Percentiles rank a stretch among this genome's conserved stretches.
phyloP scores from a whole-genome alignment of 257 asterid species.

The Coffea eugenioides region DNA sequence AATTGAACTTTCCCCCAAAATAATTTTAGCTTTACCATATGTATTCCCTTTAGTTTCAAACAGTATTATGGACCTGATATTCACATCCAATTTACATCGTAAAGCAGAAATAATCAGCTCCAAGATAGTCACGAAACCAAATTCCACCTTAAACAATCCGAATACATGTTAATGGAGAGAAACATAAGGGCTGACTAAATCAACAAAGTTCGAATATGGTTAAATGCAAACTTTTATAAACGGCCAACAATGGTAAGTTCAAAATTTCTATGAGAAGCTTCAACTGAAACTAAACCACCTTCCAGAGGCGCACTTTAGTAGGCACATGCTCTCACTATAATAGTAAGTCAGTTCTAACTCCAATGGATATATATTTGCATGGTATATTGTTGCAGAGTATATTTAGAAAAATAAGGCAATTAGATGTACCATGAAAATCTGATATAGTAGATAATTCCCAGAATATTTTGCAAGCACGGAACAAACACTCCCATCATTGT shows the following conservation, averaged over 20 bases:
- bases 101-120: not conserved
- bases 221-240: too few relatives aligned
- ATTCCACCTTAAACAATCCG: not conserved
- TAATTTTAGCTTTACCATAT: not conserved
- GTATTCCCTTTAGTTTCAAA: not conserved
- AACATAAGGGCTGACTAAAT: not conserved
- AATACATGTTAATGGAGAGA: not conserved
- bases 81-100: not conserved
- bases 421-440: slow-evolving; percentile 82
- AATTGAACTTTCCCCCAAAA: not conserved
- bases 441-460: slow-evolving; percentile 96
- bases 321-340: not conserved
- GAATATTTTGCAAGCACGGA: slow-evolving; percentile 93
- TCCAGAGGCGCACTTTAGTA: not conserved
- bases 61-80: not conserved
- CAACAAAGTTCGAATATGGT: not conserved
- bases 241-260: not conserved
- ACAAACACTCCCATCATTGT: slow-evolving; percentile 98
- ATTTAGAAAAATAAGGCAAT: slow-evolving; percentile 4
- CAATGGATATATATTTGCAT: not conserved
- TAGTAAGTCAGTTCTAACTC: not conserved
- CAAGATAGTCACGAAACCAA: not conserved
- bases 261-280: not conserved
- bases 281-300: not conserved
- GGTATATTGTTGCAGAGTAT: not conserved